Conservation (phyloP, 2,329 filamentous ascomycete species). For the Talaromyces sp. region DNA sequence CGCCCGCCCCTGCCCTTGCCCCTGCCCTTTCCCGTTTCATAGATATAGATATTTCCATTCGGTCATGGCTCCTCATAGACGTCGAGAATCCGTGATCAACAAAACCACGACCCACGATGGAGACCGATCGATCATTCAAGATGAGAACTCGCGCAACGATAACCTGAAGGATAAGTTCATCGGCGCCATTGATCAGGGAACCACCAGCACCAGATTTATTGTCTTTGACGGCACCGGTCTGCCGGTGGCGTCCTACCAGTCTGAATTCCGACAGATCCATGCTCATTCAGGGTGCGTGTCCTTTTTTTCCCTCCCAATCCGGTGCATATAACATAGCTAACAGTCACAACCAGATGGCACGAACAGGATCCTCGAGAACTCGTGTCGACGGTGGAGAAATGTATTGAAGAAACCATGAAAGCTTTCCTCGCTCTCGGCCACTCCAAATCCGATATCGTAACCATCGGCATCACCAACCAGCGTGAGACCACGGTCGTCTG, state of each 20-base stretch:
- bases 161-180: slow-evolving; percentile 56
- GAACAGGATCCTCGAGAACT: slow-evolving; percentile 81
- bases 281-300: slow-evolving; percentile 72
- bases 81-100: slow-evolving; percentile 26
- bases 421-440: slow-evolving; percentile 69
- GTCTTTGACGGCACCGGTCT: slow-evolving; percentile 80
- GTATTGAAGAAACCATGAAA: slow-evolving; percentile 71
- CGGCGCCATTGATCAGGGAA: slow-evolving; percentile 86
- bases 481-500: slow-evolving; percentile 83
- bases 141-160: slow-evolving; percentile 30
- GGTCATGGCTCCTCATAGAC: slow-evolving; percentile 20
- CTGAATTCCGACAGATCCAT: slow-evolving; percentile 81
- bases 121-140: slow-evolving; percentile 34
- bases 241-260: slow-evolving; percentile 76
- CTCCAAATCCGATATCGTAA: slow-evolving; percentile 63
- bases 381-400: slow-evolving; percentile 68
- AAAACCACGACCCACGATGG: slow-evolving; percentile 33
- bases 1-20: neutral
- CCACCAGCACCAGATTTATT: slow-evolving; percentile 82
- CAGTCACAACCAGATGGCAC: slow-evolving; percentile 67
- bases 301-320: no score
- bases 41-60: slow-evolving; percentile 4
- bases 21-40: neutral
- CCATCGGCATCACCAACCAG: slow-evolving; percentile 85
- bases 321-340: neutral